These are phyloP conservation scores for Suillus paluster DNA, from an alignment of 768 basidiomycete genomes.

Conservation along the genomic window DNA sequence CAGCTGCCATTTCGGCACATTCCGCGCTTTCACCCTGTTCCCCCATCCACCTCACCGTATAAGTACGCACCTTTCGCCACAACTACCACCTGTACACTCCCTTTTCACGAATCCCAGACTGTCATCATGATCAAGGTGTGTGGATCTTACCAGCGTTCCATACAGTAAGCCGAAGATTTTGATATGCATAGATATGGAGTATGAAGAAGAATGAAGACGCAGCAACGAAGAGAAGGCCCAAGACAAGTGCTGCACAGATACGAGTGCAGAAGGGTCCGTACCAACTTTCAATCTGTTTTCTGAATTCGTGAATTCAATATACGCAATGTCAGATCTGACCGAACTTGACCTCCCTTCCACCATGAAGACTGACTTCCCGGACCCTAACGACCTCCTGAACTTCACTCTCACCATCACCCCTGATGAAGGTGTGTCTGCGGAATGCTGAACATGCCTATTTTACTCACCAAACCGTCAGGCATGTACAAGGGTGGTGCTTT, in stretches of 20 bases:
- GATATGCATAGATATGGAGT: slow-evolving; percentile 81
- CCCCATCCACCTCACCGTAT: slow-evolving; percentile 15
- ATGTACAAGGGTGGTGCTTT: slow-evolving; percentile 99
- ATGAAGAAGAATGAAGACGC: slow-evolving; percentile 99
- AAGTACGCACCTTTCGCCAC: slow-evolving; percentile 18
- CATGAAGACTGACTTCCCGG: slow-evolving; percentile 94
- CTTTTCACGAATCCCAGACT: slow-evolving; percentile 6
- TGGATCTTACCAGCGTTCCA: not conserved
- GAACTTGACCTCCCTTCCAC: slow-evolving; percentile 95
- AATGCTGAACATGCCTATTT: not conserved
- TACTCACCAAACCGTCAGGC: slow-evolving; percentile 50
- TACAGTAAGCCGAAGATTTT: slow-evolving; percentile 12
- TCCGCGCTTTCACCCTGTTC: slow-evolving; percentile 27
- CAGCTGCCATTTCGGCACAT: slow-evolving; percentile 28
- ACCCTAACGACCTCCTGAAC: slow-evolving; percentile 94
- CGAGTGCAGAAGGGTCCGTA: slow-evolving; percentile 95
- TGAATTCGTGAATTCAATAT: slow-evolving; percentile 9
- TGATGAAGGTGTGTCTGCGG: slow-evolving; percentile 78
- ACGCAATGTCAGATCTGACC: slow-evolving; percentile 72
- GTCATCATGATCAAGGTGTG: slow-evolving; percentile 50
- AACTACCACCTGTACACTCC: slow-evolving; percentile 13
- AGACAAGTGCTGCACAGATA: slow-evolving; percentile 97
- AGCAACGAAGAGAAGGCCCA: slow-evolving; percentile 96
- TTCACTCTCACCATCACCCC: slow-evolving; percentile 95
- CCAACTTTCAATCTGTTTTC: not conserved